Conservation (phyloP, 306 rosid species). For the Cucurbita maxima region DNA sequence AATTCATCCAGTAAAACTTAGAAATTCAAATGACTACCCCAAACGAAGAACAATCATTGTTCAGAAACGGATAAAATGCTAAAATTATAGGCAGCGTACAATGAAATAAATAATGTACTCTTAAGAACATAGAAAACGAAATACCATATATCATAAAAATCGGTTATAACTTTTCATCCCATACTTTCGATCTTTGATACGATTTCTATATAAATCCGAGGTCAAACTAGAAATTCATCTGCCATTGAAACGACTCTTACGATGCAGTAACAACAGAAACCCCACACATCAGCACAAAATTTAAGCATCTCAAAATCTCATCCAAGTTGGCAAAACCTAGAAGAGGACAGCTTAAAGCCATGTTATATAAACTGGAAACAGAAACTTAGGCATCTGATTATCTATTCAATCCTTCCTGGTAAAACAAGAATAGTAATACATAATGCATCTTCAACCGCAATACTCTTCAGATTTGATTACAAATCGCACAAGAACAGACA, state of each 20-base stretch:
- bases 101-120: neutral
- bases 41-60: neutral
- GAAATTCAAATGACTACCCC: neutral
- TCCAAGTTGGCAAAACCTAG: neutral
- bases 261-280: neutral
- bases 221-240: neutral
- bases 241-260: neutral
- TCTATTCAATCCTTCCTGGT: neutral
- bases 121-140: neutral
- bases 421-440: neutral
- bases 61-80: neutral
- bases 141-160: neutral
- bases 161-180: neutral
- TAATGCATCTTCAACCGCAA: neutral
- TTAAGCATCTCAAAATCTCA: neutral
- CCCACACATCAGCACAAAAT: neutral
- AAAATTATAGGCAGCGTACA: neutral
- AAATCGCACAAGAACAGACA: neutral
- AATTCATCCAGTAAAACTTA: neutral
- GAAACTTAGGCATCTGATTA: neutral
- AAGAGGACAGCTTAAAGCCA: no score
- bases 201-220: neutral
- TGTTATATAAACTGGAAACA: no score
- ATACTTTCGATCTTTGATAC: neutral
- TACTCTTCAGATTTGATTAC: neutral